These are phyloP conservation scores for Ajuga chamaepitys DNA, from an alignment of 257 asterid genomes.

Conservation along the genomic window DNA sequence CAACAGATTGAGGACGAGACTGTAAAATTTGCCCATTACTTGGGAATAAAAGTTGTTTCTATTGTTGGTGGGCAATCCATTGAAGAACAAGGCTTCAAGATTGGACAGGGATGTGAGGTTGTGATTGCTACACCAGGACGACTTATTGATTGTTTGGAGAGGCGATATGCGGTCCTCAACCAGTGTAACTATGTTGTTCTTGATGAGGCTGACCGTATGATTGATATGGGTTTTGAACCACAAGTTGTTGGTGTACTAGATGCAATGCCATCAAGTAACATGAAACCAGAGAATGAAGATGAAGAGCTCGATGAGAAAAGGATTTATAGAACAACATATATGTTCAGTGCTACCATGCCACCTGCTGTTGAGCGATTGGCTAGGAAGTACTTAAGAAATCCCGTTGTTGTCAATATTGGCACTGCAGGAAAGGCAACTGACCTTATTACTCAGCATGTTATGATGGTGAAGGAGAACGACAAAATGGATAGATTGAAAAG, in stretches of 20 bases:
- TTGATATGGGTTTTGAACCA: constrained; percentile 66
- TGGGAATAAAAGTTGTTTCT: constrained; percentile 50
- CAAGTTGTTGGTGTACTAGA: constrained; percentile 56
- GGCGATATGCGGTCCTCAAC: constrained; percentile 47
- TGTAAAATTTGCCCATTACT: constrained; percentile 37
- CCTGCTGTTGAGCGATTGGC: constrained; percentile 58
- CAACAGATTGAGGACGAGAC: constrained; percentile 47
- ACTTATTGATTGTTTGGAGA: constrained; percentile 49
- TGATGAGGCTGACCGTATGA: constrained; percentile 63
- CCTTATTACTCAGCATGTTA: constrained; percentile 42
- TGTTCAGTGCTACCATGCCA: constrained; percentile 66
- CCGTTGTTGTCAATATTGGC: constrained; percentile 53
- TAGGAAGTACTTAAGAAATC: constrained; percentile 52
- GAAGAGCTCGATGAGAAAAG: constrained; percentile 54
- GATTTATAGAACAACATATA: constrained; percentile 52
- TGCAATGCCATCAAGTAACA: constrained; percentile 61
- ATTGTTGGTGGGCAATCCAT: constrained; percentile 57
- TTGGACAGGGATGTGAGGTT: constrained; percentile 54
- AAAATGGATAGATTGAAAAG: constrained; percentile 41
- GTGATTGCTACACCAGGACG: constrained; percentile 61
- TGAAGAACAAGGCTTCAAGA: constrained; percentile 47
- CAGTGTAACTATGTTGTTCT: constrained; percentile 57
- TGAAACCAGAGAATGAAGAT: constrained; percentile 59
- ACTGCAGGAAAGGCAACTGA: constrained; percentile 61
- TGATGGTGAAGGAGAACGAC: constrained; percentile 48